Evolutionary conservation across 495 filamentous ascomycete species (phyloP).

Genomic region (Trichoderma asperelloides): DNA sequence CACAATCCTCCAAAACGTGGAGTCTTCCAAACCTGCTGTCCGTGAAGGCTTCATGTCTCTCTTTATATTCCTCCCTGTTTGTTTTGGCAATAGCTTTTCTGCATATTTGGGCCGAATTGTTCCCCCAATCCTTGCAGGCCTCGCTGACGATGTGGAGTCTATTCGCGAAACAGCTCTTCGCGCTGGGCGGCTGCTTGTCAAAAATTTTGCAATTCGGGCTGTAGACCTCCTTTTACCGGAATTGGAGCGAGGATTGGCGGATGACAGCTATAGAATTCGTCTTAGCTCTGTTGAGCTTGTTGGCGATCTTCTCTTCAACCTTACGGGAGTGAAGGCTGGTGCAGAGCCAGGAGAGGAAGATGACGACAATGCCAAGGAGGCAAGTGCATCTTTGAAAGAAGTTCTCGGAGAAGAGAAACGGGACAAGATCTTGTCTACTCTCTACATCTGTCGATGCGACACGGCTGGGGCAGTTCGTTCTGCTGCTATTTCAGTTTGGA

Average conservation of each 20-base stretch:
- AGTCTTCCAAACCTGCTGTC: conserved; percentile 80
- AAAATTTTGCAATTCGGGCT: conserved; percentile 92
- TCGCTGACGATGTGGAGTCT: conserved; percentile 91
- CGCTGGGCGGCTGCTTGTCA: conserved; percentile 87
- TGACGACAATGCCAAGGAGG: conserved; percentile 70
- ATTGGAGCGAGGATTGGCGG: conserved; percentile 87
- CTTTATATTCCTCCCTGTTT: conserved; percentile 97
- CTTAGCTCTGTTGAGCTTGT: conserved; percentile 96
- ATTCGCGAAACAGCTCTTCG: conserved; percentile 91
- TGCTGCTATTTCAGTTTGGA: conserved; percentile 91
- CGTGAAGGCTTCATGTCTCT: conserved; percentile 99
- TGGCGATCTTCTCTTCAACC: conserved; percentile 92
- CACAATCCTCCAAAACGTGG: conserved; percentile 92
- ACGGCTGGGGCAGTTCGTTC: conserved; percentile 86
- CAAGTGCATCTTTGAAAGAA: conserved; percentile 83
- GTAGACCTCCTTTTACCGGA: conserved; percentile 92
- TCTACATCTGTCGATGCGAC: conserved; percentile 97
- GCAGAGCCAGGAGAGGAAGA: conserved; percentile 59
- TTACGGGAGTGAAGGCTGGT: conserved; percentile 87
- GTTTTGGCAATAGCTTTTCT: conserved; percentile 97
- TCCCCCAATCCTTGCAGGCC: conserved; percentile 85
- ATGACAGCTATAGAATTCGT: conserved; percentile 92
- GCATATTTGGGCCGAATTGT: conserved; percentile 94
- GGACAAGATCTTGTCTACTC: conserved; percentile 86
- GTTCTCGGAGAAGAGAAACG: conserved; percentile 90